phyloP scores from a whole-genome alignment of 805 yeast species.

The Schizosaccharomyces lindneri region DNA sequence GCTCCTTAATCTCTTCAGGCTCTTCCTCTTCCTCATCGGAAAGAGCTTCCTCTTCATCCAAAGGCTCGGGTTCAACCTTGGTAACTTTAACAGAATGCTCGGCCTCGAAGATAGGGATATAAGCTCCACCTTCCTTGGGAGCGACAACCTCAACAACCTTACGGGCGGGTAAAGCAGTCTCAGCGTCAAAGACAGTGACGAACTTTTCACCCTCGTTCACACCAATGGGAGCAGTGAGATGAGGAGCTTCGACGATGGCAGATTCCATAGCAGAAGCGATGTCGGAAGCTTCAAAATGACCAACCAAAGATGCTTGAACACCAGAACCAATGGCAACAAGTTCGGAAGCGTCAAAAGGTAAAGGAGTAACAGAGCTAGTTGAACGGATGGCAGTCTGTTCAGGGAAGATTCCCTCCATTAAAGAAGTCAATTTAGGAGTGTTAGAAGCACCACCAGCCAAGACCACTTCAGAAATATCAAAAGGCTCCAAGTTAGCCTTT shows the following conservation, averaged over 20 bases:
- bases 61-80: constrained; percentile 38
- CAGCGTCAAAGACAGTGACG: constrained; percentile 46
- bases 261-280: constrained; percentile 49
- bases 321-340: constrained; percentile 86
- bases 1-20: constrained; percentile 64
- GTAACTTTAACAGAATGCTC: constrained; percentile 63
- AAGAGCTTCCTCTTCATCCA: constrained; percentile 27
- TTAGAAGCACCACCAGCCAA: constrained; percentile 84
- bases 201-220: constrained; percentile 38
- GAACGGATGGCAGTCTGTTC: constrained; percentile 51
- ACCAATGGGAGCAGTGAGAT: constrained; percentile 64
- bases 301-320: constrained; percentile 65
- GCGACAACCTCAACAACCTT: constrained; percentile 41
- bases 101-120: constrained; percentile 62
- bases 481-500: constrained; percentile 63
- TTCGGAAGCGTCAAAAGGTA: constrained; percentile 51
- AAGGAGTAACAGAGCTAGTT: constrained; percentile 52
- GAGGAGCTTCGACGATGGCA: constrained; percentile 69
- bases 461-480: constrained; percentile 75
- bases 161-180: constrained; percentile 79
- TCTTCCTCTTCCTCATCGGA: constrained; percentile 41
- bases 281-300: constrained; percentile 49
- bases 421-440: constrained; percentile 70
- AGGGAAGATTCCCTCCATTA: constrained; percentile 54
- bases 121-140: constrained; percentile 33